Evolutionary conservation across 805 yeast genomes (phyloP).

Genomic region (Lachancea cidri): DNA sequence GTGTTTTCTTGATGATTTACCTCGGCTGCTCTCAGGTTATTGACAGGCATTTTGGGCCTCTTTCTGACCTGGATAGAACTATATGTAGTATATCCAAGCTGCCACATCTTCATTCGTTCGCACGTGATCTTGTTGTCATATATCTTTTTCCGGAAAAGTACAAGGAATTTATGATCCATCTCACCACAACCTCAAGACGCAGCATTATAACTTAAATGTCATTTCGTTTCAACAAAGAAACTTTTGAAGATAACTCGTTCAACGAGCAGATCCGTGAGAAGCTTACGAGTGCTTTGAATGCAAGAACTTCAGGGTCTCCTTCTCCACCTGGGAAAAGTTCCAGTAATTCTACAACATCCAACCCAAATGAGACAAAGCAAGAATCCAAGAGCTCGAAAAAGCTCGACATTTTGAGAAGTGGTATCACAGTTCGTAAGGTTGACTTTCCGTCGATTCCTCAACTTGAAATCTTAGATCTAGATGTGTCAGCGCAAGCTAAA

Average conservation of each 20-base stretch:
- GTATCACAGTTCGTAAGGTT: conserved; percentile 29
- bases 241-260: conserved; percentile 29
- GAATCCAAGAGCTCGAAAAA: conserved; percentile 14
- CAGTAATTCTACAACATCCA: conserved; percentile 1
- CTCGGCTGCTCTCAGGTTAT: no score
- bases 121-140: neutral
- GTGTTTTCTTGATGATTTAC: no score
- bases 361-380: conserved; percentile 7
- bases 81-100: no score
- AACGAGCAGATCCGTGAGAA: conserved; percentile 27
- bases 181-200: neutral
- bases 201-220: conserved; percentile 19
- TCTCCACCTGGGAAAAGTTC: conserved; percentile 1
- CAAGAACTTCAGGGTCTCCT: conserved; percentile 7
- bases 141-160: neutral
- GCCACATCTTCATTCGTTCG: neutral
- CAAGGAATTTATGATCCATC: neutral
- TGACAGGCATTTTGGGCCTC: no score
- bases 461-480: conserved; percentile 31
- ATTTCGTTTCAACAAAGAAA: conserved; percentile 25
- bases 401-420: conserved; percentile 26
- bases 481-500: conserved; percentile 29
- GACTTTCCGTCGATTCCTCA: conserved; percentile 29
- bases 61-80: no score
- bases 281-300: conserved; percentile 24